Base-by-base conservation (phyloP, 768 basidiomycete genomes). In the Pisolithus orientalis region DNA sequence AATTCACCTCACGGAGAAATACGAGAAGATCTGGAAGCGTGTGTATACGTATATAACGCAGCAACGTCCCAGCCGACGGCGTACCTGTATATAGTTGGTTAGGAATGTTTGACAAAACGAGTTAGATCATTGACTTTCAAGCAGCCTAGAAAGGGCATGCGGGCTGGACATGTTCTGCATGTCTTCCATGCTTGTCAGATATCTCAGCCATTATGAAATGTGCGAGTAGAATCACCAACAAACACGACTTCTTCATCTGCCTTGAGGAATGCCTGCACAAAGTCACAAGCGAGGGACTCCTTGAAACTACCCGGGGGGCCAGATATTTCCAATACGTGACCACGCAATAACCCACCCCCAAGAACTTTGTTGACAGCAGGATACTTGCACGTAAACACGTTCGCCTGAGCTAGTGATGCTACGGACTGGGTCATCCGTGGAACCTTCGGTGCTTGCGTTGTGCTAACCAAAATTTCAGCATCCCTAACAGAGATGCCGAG, bases 301-400 rank as follows among this genome's bases (percentile, higher is more conserved):
- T 87, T 90, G 9, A 79, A 77, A 38, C 79, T 76, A 45, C 88
- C 88, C 0, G 88, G 87, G 43, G 86, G 84, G 0, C 88, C 87
- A 29, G 85, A 85, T 58, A 90, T 70, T 68, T 90, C 88, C 17
- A 90, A 72, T 55, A 87, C 73, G 56, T 78, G 73, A 7, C 85
- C 84, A 52, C 73, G 74, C 50, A 70, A 67, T 43, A 90, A 65
- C 14, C 88, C 88, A 43, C 85, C 85, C 31, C 72, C 76, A 5
- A 90, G 73, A 2, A 89, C 63, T 16, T 68, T 69, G 57, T 90
- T 84, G 28, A 87, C 67, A 11, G 79, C 72, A 4, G 64, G 51
- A 60, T 76, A 83, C 43, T 55, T 58, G 56, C 62, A 68, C 53
- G 53, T 42, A 39, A 55, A 46, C 28, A 53, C 6, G 37, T 51